phyloP scores from a whole-genome alignment of 1,284 basidiomycete species.

The Mrakiaceae sp. region DNA sequence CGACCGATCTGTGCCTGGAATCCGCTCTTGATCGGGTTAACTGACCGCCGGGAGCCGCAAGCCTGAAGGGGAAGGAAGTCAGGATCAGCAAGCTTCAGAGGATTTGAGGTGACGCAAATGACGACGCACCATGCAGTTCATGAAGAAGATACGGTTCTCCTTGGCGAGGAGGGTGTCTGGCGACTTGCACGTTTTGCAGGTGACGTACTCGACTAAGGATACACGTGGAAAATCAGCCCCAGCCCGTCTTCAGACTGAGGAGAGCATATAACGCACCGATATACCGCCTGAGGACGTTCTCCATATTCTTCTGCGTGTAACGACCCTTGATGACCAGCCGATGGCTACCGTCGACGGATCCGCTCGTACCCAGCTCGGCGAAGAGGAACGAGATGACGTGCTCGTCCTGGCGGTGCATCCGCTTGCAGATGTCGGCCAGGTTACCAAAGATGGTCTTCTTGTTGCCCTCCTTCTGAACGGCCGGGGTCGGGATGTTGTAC shows the following conservation, averaged over 20 bases:
- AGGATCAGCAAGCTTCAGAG: not conserved
- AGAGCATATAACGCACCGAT: slow-evolving; percentile 53
- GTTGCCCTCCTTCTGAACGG: slow-evolving; percentile 82
- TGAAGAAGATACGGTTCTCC: slow-evolving; percentile 99
- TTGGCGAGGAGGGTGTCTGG: slow-evolving; percentile 92
- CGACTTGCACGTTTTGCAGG: slow-evolving; percentile 99
- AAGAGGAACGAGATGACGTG: slow-evolving; percentile 98
- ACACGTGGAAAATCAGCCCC: not conserved
- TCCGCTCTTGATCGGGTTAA: slow-evolving; percentile 95
- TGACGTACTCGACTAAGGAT: slow-evolving; percentile 85
- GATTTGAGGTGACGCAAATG: not conserved
- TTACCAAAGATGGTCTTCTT: slow-evolving; percentile 96
- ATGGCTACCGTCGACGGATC: slow-evolving; percentile 84
- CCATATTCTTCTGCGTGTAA: slow-evolving; percentile 98
- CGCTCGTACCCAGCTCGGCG: slow-evolving; percentile 96
- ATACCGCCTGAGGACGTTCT: slow-evolving; percentile 92
- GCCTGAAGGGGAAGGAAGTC: not conserved
- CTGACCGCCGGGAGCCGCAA: slow-evolving; percentile 51
- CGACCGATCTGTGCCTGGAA: slow-evolving; percentile 92
- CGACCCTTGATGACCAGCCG: slow-evolving; percentile 93
- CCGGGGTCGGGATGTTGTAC: slow-evolving; percentile 96
- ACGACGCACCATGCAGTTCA: slow-evolving; percentile 79
- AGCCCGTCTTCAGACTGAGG: not conserved
- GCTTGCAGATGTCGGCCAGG: slow-evolving; percentile 92
- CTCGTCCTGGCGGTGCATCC: slow-evolving; percentile 98